Evolutionary conservation across 2,329 filamentous ascomycete genomes (phyloP), one percentile per base, ranked within the genome.

Genomic region (Tolypocladium sp.): DNA sequence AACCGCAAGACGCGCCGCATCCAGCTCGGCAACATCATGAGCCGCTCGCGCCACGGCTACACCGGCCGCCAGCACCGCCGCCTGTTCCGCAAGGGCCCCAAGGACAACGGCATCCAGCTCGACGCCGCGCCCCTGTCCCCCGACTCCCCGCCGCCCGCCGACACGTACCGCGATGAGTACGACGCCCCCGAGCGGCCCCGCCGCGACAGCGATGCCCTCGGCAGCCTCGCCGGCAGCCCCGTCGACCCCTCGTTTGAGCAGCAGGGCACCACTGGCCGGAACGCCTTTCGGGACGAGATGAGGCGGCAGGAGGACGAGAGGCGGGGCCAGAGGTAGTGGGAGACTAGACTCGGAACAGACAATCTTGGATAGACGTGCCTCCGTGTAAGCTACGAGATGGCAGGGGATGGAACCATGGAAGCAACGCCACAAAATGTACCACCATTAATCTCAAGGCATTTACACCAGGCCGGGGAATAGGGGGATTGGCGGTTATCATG

Each of bases 1-100:
- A 82, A 84, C 70, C 74, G 76, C 58, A 75, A 78, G 65, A 70
- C 74, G n/a, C 77, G 82, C 59, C 68, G 68, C 61, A 81, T 85
- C 61, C 71, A 72, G 5, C 66, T 85, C 54, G 81, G 79, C 57
- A 81, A 78, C 65, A 71, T 84, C 70, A 80, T 83, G 75, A 73
- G 77, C 64, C 76, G 79, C 56, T 63, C 64, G 49, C 70, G 75
- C 38, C 66, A 74, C 62, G 77, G 80, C 46, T 81, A 81, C 68
- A 70, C 67, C 13, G 76, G 78, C 60, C 70, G 76, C 59, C 68
- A 71, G 57, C 68, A 67, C 53, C 72, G 72, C 59, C 71, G 68
- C 61, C 67, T 74, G 61, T 72, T 77, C 61, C 63, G 71, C 59
- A 65, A 69, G 41, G 55, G 49, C 53, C 58, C 58, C 62, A 68